Conservation (phyloP, 768 basidiomycete species). For the Paxillus rubicundulus region DNA sequence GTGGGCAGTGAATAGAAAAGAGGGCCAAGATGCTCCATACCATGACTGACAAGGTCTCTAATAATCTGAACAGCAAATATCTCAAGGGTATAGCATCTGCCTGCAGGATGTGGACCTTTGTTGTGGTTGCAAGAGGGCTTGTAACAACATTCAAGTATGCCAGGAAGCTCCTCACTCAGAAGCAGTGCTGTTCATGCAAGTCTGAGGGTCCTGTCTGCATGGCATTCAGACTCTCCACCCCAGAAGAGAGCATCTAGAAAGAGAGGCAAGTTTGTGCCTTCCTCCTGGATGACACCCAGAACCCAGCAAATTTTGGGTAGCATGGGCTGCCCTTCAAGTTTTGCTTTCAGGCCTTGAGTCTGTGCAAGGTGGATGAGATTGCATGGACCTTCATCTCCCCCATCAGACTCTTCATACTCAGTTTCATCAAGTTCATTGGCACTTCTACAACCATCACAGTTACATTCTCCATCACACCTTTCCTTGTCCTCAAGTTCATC, state of each 20-base stretch:
- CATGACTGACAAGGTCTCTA: conserved; percentile 5
- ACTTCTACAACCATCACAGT: not conserved
- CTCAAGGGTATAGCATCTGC: conserved; percentile 14
- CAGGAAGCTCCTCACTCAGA: conserved; percentile 17
- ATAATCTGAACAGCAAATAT: conserved; percentile 10
- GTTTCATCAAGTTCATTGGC: not conserved
- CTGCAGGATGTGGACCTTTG: conserved; percentile 14
- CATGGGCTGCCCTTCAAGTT: conserved; percentile 10
- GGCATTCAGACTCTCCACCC: not conserved
- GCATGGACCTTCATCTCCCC: not conserved
- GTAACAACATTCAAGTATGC: conserved; percentile 24
- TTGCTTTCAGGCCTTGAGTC: not conserved
- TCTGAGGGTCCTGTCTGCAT: not conserved
- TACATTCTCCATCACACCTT: not conserved
- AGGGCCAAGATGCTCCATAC: conserved; percentile 9
- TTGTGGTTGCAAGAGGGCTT: conserved; percentile 19
- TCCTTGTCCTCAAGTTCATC: not conserved
- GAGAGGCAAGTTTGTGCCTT: not conserved
- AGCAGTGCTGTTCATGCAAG: conserved; percentile 14
- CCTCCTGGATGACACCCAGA: not conserved
- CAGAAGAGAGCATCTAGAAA: conserved; percentile 9
- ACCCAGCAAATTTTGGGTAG: not conserved
- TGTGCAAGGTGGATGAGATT: not conserved
- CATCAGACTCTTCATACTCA: not conserved
- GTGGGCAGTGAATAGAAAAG: conserved; percentile 8